phyloP scores from a whole-genome alignment of 139 green algal species.

The Chlamydomonas urium region DNA sequence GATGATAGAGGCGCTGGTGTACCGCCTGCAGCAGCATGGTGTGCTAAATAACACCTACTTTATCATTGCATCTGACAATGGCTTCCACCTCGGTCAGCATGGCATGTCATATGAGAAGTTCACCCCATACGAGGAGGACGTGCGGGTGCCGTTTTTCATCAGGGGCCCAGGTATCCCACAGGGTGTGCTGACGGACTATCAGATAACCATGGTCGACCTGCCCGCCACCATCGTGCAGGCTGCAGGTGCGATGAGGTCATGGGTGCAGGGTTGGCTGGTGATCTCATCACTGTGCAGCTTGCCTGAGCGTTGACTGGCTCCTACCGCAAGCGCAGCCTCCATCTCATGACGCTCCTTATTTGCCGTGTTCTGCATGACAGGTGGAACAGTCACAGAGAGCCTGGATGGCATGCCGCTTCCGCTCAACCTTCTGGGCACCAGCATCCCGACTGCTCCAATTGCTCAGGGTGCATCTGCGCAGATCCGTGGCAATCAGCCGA shows the following conservation, averaged over 20 bases:
- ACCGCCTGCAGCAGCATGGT: slow-evolving; percentile 13
- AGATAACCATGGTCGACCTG: slow-evolving; percentile 14
- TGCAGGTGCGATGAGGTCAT: slow-evolving; percentile 1
- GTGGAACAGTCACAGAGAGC: too few species aligned
- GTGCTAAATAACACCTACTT: slow-evolving; percentile 48
- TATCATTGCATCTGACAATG: slow-evolving; percentile 44
- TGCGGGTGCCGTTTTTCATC: slow-evolving; percentile 41
- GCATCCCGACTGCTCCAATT: too few species aligned
- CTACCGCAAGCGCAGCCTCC: too few species aligned
- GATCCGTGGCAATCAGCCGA: too few species aligned
- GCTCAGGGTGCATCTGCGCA: too few species aligned
- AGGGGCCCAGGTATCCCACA: slow-evolving; percentile 20
- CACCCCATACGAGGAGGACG: slow-evolving; percentile 32
- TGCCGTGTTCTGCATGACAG: too few species aligned
- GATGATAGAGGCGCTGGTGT: slow-evolving; percentile 19
- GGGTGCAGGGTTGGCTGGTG: too few species aligned
- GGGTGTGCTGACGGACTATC: slow-evolving; percentile 2
- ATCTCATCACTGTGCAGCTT: too few species aligned
- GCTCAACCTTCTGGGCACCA: too few species aligned
- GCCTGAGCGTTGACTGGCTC: too few species aligned
- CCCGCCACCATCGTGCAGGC: slow-evolving; percentile 1
- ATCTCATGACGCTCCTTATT: too few species aligned
- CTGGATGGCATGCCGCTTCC: too few species aligned
- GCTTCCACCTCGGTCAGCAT: slow-evolving; percentile 38
- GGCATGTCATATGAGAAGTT: slow-evolving; percentile 18